These are phyloP conservation scores for Hansenula sp. DNA, from an alignment of 1,139 yeast species.

Conservation along the genomic window DNA sequence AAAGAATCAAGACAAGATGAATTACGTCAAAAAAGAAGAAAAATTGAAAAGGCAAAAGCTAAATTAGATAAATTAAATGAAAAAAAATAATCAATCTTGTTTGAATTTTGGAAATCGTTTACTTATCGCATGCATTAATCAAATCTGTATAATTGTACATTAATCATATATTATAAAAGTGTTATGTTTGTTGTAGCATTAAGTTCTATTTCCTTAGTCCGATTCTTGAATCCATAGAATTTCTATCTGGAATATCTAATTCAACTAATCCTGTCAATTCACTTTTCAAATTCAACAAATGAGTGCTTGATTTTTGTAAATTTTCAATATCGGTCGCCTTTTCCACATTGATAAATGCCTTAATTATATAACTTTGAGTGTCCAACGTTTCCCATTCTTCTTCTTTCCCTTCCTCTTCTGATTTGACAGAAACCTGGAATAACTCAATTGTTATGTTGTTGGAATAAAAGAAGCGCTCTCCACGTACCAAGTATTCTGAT, in stretches of 20 bases:
- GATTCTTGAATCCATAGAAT: slow-evolving; percentile 73
- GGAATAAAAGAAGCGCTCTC: slow-evolving; percentile 61
- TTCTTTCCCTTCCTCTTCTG: no score
- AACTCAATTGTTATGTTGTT: slow-evolving; percentile 55
- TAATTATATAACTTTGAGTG: slow-evolving; percentile 39
- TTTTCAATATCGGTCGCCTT: slow-evolving; percentile 74
- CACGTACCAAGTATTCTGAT: slow-evolving; percentile 64
- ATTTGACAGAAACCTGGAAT: slow-evolving; percentile 43
- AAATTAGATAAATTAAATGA: slow-evolving; percentile 41
- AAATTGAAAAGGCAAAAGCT: slow-evolving; percentile 64
- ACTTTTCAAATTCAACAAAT: slow-evolving; percentile 56
- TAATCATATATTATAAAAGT: no score
- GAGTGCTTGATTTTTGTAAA: slow-evolving; percentile 61
- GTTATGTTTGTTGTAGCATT: no score
- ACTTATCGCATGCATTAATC: no score
- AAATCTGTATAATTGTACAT: no score
- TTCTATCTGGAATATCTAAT: slow-evolving; percentile 72
- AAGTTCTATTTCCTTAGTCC: slow-evolving; percentile 25
- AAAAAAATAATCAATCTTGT: slow-evolving; percentile 26
- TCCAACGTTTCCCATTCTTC: slow-evolving; percentile 25
- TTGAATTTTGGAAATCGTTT: no score
- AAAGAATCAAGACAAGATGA: slow-evolving; percentile 76
- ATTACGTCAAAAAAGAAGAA: slow-evolving; percentile 74
- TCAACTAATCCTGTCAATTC: slow-evolving; percentile 66
- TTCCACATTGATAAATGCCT: slow-evolving; percentile 66